Evolutionary conservation across 2,329 filamentous ascomycete genomes (phyloP), one percentile per base, ranked within the genome.

Genomic region (Monilinia fructicola): DNA sequence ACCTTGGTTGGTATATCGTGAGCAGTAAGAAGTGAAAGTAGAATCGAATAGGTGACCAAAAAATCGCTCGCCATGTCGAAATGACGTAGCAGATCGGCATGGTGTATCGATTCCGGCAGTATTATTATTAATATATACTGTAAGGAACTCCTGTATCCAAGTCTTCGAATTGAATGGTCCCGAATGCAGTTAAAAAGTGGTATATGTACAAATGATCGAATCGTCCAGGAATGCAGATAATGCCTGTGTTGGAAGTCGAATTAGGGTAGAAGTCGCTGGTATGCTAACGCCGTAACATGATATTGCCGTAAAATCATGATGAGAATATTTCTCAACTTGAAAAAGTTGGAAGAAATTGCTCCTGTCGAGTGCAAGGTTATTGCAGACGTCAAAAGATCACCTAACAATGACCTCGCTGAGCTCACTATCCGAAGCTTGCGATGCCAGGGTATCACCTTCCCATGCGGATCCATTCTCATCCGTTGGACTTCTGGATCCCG

Each of bases 401-500:
- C 71, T 70, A n/a, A 74, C 68, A 54, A 74, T 59, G 50, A 76
- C 68, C 66, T 75, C 73, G 26, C 69, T 73, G 40, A 76, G 73
- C 66, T 76, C 75, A 16, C 71, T 73, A 61, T 76, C 74, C 21
- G 75, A 76, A 54, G 71, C 68, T 69, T 75, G 74, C 52, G 74
- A 75, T 54, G 75, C 75, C 48, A 86, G 76, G 10, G 84, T 86
- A 61, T 85, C 84, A 60, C 83, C 83, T 72, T 85, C 84, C 84
- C 84, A 85, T 18, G 81, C 76, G 66, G 80, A 81, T 70, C 84
- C 81, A 67, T 81, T 81, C 69, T 89, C 87, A 70, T 88, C 85
- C 42, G 85, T 66, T 35, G 75, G 75, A 64, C 75, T 77, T 68
- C 75, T 69, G 35, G 75, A 75, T 14, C 74, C 75, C 9, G 75